phyloP scores from a whole-genome alignment of 2,329 filamentous ascomycete genomes.

The Metarhizium brunneum region DNA sequence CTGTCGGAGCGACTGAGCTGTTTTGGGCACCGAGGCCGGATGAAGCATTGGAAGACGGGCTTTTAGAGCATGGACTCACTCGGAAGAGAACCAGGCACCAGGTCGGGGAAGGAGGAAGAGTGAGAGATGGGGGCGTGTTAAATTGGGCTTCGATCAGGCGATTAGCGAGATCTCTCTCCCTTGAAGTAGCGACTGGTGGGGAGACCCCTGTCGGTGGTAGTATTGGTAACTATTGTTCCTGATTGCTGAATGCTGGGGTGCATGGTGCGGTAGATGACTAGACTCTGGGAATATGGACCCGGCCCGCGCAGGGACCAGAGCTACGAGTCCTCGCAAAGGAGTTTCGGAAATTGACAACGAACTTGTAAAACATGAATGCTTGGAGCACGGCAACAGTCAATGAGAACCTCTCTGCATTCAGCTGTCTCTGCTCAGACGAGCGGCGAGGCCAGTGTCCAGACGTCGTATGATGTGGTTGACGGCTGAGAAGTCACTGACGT shows the following conservation, averaged over 20 bases:
- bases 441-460: neutral
- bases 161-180: conserved; percentile 14
- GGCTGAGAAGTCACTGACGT: neutral
- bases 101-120: neutral
- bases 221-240: no score
- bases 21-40: neutral
- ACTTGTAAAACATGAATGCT: neutral
- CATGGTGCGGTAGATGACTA: neutral
- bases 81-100: neutral
- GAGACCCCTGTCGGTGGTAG: no score
- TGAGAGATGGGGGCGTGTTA: neutral
- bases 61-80: neutral
- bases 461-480: neutral
- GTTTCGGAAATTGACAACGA: neutral
- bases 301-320: neutral
- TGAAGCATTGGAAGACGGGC: neutral
- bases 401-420: neutral
- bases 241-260: neutral
- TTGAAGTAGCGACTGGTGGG: neutral
- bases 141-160: conserved; percentile 2
- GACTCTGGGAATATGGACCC: neutral
- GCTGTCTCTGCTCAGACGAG: neutral
- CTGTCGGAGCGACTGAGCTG: neutral
- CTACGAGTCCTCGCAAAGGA: neutral
- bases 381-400: neutral